Evolutionary conservation across 495 filamentous ascomycete species (phyloP).

Genomic region (Xylaria castorea): DNA sequence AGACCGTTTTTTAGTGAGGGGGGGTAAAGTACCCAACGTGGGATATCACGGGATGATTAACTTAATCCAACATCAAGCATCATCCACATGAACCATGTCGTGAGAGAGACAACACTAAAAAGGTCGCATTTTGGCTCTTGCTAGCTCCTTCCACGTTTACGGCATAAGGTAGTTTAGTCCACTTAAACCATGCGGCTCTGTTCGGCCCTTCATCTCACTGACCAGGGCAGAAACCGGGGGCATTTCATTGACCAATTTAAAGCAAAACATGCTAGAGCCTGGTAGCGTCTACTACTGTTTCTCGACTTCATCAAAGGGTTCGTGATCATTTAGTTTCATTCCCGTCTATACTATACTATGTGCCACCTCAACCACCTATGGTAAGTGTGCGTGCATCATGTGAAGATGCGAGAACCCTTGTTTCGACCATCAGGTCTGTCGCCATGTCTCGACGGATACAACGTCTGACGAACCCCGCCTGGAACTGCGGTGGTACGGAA

Average conservation of each 20-base stretch:
- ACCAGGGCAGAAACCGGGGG: background rate
- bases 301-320: background rate
- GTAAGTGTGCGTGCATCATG: background rate
- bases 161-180: background rate
- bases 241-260: constrained; percentile 22
- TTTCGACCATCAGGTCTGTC: background rate
- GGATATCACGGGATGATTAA: background rate
- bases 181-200: constrained; percentile 13
- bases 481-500: background rate
- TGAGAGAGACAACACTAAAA: background rate
- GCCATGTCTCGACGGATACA: background rate
- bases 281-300: background rate
- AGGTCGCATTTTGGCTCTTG: background rate
- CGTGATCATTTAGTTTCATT: background rate
- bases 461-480: background rate
- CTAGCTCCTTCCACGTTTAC: background rate
- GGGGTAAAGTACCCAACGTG: background rate
- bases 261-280: constrained; percentile 17
- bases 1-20: background rate
- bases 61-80: constrained; percentile 4
- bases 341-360: background rate
- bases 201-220: background rate
- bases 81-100: background rate
- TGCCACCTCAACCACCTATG: background rate
- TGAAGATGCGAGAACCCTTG: background rate